Evolutionary conservation across 129 eudicot genomes (phyloP), one percentile per base, ranked within the genome.

Genomic region (Helichrysum umbraculigerum): DNA sequence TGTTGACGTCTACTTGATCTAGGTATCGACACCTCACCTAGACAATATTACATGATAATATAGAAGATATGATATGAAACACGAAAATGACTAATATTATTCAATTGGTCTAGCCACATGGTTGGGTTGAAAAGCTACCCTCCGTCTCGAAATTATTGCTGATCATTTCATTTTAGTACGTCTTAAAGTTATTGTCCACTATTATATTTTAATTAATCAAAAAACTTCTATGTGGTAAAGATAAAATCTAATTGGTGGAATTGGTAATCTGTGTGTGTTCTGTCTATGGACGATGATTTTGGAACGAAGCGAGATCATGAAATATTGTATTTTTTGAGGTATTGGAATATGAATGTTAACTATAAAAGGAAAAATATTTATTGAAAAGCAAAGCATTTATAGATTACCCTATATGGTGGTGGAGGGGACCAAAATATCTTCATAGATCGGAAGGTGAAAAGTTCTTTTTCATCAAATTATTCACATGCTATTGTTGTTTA

Each of bases 361-460:
- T 34, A 56, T 67, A 56, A 34, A 54, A 56, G 56, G 68, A 76
- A 21, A 11, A 28, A 67, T 25, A 16, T 12, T 63, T 52, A 70
- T 50, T 20, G 66, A 34, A 66, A 33, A 50, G 74, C 66, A 76
- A 66, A 54, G 54, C 30, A 54, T 66, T 66, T 33, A 33, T 34
- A 35, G 59, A 76, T 76, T 67, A 56, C 75, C 81, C 29, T 56
- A 68, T 34, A 56, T 56, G 74, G 35, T 9, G 47, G 12, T 68
- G 37, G 17, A 37, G 75, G 58, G 59, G 68, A 77, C 81, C 81
- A 67, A 76, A 68, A 68, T 68, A 56, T 77, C 74, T 77, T 70
- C 19, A 0, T 35, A 56, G 57, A 56, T 17, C 41, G 0, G 60
- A 77, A 76, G 81, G 74, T 66, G 74, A 28, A 67, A 39, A 52